Base-by-base conservation (phyloP, 352 stramenopile genomes). In the Phytophthora cryptogea region DNA sequence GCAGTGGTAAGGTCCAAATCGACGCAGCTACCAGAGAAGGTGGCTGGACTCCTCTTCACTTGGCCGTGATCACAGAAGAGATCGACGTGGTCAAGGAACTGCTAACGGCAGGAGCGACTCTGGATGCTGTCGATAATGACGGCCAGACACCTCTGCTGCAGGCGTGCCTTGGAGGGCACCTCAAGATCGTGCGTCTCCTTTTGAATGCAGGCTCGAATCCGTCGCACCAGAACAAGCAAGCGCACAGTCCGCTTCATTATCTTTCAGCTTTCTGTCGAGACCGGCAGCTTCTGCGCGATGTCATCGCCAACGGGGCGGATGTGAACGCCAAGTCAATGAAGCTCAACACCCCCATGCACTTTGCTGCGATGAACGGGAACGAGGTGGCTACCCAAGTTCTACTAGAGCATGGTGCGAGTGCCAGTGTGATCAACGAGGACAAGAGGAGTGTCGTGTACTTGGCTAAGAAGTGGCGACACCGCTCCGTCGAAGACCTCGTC, bases 281-380 rank as follows among this genome's bases (percentile, higher is more conserved):
- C 31, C 66, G 68, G 2, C 43, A 73, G 14, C 58, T 89, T 8
- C 48, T 92, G 5, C 43, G 66, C 1, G 68, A 86, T 39, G 35
- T 90, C 10, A 76, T 92, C 31, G 26, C 51, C 2, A 66, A 70
- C 4, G 80, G 78, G 20, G 80, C 71, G 2, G 77, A 89, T 47
- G 79, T 90, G 36, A 90, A 83, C 30, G 75, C 75, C 31, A 88
- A 89, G 52, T 83, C 78, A 2, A 76, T 87, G 35, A 90, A 89
- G 41, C 71, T 89, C 37, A 89, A 92, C 58, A 88, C 80, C 0
- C 80, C 83, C 11, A 64, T 90, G 56, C 80, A 90, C 39, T 90
- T 92, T 47, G 83, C 83, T 17, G 83, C 83, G 2, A 89, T 90
- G 78, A 89, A 86, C 46, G 78, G 80, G 31, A 89, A 92, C 39